phyloP scores from a whole-genome alignment of 768 basidiomycete species.

The Leucosporidium yakuticum region DNA sequence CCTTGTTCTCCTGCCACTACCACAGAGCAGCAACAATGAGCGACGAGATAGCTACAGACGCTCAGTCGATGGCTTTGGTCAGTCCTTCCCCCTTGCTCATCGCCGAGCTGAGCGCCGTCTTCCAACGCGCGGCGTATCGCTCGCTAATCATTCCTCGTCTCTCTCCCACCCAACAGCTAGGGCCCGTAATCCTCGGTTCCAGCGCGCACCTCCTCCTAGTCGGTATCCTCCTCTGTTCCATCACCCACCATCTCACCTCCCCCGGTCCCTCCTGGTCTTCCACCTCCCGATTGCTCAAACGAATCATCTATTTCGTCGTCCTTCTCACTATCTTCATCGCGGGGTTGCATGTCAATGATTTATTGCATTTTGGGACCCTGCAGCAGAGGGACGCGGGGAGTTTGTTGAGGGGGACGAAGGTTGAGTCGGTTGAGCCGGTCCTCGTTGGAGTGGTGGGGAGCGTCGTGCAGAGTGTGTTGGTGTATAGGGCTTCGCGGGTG shows the following conservation, averaged over 20 bases:
- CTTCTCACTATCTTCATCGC: not conserved
- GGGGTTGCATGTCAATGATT: not conserved
- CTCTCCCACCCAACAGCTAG: not conserved
- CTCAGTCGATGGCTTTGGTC: too few species aligned
- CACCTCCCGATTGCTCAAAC: not conserved
- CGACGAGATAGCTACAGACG: too few species aligned
- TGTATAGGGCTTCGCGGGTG: not conserved
- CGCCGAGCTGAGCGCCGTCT: too few species aligned
- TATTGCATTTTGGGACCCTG: not conserved
- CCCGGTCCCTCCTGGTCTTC: not conserved
- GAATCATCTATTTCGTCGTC: not conserved
- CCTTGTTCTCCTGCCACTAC: too few species aligned
- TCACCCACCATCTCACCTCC: not conserved
- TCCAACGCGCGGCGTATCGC: too few species aligned
- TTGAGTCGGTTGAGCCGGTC: not conserved
- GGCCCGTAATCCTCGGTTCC: not conserved
- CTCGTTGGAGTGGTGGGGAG: not conserved
- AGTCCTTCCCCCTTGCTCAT: too few species aligned
- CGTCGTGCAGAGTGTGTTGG: not conserved
- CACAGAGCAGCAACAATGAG: too few species aligned
- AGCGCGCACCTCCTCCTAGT: not conserved
- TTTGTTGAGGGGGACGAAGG: not conserved
- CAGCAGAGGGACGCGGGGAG: not conserved
- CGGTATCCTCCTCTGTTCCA: not conserved
- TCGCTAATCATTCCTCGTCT: too few species aligned